These are phyloP conservation scores for Ophiosphaerella herpotricha DNA, from an alignment of 2,329 filamentous ascomycete genomes.

Conservation along the genomic window DNA sequence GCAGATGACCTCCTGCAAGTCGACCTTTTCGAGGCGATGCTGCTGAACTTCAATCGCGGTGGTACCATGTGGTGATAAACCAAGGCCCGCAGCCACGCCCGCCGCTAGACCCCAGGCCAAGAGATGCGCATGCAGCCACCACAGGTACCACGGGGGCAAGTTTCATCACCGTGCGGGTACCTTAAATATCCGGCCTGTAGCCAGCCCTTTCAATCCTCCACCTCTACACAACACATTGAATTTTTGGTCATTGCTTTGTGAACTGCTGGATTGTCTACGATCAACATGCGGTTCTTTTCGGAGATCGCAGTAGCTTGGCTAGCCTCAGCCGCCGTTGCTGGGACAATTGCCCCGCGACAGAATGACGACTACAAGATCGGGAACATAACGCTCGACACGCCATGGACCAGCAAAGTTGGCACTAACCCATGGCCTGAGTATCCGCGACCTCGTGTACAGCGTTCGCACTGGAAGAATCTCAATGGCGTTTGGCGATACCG, in stretches of 20 bases:
- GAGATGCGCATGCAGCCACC: constrained; percentile 22
- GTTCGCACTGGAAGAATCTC: constrained; percentile 59
- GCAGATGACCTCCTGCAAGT: constrained; percentile 1
- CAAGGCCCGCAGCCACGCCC: constrained; percentile 33
- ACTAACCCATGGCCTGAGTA: constrained; percentile 62
- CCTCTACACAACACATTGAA: neutral
- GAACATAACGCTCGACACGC: constrained; percentile 44
- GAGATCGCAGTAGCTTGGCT: constrained; percentile 16
- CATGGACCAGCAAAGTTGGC: constrained; percentile 59
- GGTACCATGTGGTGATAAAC: constrained; percentile 26
- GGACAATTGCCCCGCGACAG: constrained; percentile 16
- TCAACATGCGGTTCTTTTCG: constrained; percentile 25
- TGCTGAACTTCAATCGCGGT: neutral
- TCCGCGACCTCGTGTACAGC: constrained; percentile 61
- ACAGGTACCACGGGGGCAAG: constrained; percentile 20
- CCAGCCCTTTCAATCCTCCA: neutral
- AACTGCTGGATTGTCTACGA: neutral
- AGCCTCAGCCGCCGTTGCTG: constrained; percentile 14
- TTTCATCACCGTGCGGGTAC: constrained; percentile 16
- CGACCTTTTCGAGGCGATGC: constrained; percentile 6
- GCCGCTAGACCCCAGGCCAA: constrained; percentile 30
- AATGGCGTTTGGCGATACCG: constrained; percentile 65
- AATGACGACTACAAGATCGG: constrained; percentile 40
- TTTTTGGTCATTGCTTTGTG: neutral
- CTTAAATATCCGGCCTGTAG: constrained; percentile 25